These are phyloP conservation scores for Triticum turgidum DNA, from an alignment of 176 grass and related monocot genomes.

Conservation along the genomic window DNA sequence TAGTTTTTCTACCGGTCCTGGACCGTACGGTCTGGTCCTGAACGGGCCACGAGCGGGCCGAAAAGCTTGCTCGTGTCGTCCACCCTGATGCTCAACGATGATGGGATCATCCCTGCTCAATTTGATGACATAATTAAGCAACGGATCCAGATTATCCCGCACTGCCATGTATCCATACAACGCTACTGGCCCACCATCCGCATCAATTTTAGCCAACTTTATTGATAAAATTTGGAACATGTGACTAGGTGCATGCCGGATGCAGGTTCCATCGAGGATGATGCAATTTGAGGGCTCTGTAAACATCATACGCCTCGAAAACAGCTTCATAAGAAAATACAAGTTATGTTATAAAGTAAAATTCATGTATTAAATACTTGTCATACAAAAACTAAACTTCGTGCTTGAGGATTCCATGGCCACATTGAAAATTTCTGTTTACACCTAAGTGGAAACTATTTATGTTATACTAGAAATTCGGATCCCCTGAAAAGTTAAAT, in stretches of 20 bases:
- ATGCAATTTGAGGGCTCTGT: neutral
- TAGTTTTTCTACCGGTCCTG: no score
- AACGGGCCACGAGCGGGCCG: no score
- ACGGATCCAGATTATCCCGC: neutral
- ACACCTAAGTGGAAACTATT: neutral
- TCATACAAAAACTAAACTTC: conserved; percentile 1
- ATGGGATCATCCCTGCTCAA: neutral
- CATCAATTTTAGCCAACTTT: neutral
- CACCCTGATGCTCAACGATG: neutral
- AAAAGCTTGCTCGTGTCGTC: no score
- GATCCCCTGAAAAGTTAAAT: neutral
- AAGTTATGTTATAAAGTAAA: neutral
- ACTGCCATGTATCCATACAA: conserved; percentile 8
- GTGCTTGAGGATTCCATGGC: neutral
- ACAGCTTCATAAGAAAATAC: neutral
- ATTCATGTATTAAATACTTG: neutral
- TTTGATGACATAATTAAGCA: neutral
- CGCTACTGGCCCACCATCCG: no score
- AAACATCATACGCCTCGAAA: neutral
- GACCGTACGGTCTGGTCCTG: no score
- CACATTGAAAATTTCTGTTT: neutral
- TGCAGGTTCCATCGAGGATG: neutral
- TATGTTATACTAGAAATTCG: neutral
- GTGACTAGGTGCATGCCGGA: neutral
- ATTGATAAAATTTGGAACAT: neutral